phyloP scores from a whole-genome alignment of 1,139 yeast species.

The Yamadazyma blattariae region DNA sequence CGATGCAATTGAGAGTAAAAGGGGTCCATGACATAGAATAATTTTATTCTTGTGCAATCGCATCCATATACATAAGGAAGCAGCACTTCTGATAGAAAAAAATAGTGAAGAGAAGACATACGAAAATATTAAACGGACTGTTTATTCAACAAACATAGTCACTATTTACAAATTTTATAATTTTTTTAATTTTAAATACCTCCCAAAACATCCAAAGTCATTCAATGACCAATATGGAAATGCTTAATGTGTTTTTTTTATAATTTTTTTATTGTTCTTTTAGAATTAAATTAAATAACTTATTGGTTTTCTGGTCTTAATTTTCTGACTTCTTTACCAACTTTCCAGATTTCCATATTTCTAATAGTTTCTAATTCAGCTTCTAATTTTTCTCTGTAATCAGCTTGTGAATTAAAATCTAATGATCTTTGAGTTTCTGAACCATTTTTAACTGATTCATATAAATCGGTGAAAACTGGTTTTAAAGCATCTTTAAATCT shows the following conservation, averaged over 20 bases:
- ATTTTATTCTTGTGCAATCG: too few relatives aligned
- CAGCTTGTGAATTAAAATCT: conserved; percentile 96
- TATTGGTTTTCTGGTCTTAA: conserved; percentile 98
- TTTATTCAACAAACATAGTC: conserved; percentile 45
- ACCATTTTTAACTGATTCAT: conserved; percentile 94
- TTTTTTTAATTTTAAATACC: conserved; percentile 13
- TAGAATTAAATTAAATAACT: neutral
- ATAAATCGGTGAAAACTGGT: conserved; percentile 95
- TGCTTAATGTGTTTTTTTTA: too few relatives aligned
- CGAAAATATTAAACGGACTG: conserved; percentile 11
- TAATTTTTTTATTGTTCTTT: neutral
- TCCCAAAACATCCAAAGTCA: conserved; percentile 16
- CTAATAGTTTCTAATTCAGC: conserved; percentile 90
- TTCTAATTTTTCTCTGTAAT: conserved; percentile 97
- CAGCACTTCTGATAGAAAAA: too few relatives aligned
- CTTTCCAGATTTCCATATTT: conserved; percentile 98
- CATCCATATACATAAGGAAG: too few relatives aligned
- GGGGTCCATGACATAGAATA: too few relatives aligned
- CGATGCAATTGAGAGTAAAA: too few relatives aligned
- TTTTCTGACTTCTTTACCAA: conserved; percentile 99
- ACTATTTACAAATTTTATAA: conserved; percentile 24
- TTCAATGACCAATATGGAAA: conserved; percentile 11
- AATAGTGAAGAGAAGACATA: neutral
- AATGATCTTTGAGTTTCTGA: conserved; percentile 96
- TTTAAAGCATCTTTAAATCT: conserved; percentile 97